Evolutionary conservation across 2,329 filamentous ascomycete species (phyloP), one percentile per base, ranked within the genome.

Genomic region (Ascocoryne sarcoides): DNA sequence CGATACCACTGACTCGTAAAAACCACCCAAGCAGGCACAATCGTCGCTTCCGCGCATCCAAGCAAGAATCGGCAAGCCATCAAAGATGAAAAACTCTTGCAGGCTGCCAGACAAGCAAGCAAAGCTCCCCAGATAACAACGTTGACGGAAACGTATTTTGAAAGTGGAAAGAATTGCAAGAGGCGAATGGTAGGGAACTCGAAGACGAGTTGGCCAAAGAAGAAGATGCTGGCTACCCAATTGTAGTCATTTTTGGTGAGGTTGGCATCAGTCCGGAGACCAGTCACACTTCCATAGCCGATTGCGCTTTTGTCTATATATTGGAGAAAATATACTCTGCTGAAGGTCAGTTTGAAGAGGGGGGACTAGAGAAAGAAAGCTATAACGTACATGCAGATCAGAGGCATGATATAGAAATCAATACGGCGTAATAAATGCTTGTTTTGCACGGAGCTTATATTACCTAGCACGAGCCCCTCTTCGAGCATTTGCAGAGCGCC

Each of bases 281-380:
- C 72, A 45, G 75, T 74, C 23, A 76, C 70, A 4, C 71, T 71
- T 1, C 73, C 71, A 48, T 74, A 75, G 18, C 62, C 66, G 2
- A 43, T 20, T 9, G 33, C 15, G 10, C 28, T 32, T 12, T 40
- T 40, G 32, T 40, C 42, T 12, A 40, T 7, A 20, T 26, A 40
- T n/a, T 40, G 37, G 17, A 44, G 37, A 10, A 36, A 40, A 26
- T 40, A 43, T 3, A 33, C 29, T 3, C 30, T 33, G n/a, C n/a
- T n/a, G n/a, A n/a, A n/a, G n/a, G n/a, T n/a, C n/a, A n/a, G n/a
- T n/a, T n/a, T n/a, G n/a, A n/a, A n/a, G n/a, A n/a, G n/a, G n/a
- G n/a, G n/a, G n/a, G n/a, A n/a, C n/a, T n/a, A n/a, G n/a, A n/a
- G n/a, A n/a, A n/a, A n/a, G n/a, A n/a, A n/a, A n/a, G n/a, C n/a